Evolutionary conservation across 2,329 filamentous ascomycete genomes (phyloP).

Genomic region (Penicillium sp.): DNA sequence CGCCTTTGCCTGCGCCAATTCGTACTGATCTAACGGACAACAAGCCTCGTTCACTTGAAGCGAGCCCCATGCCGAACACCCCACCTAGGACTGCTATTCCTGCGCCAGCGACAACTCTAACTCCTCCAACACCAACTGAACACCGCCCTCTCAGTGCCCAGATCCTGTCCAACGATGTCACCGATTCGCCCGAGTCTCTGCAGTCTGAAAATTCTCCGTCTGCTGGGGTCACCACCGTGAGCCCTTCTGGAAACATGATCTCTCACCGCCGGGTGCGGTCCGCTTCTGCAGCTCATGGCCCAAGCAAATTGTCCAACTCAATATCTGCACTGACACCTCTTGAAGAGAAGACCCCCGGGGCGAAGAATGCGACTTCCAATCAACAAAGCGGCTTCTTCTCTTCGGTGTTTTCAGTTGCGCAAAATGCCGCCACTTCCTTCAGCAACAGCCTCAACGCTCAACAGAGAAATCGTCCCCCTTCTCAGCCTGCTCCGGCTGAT

Average conservation of each 20-base stretch:
- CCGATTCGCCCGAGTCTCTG: conserved; percentile 41
- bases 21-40: conserved; percentile 30
- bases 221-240: conserved; percentile 53
- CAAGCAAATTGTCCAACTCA: conserved; percentile 83
- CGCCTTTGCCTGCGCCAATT: conserved; percentile 35
- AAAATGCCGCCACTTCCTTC: conserved; percentile 83
- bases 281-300: conserved; percentile 56
- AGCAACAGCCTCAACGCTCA: conserved; percentile 59
- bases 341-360: conserved; percentile 57
- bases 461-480: conserved; percentile 41
- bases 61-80: conserved; percentile 29
- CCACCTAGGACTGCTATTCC: conserved; percentile 32
- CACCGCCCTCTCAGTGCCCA: conserved; percentile 35
- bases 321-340: conserved; percentile 70
- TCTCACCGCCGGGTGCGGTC: conserved; percentile 65
- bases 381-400: conserved; percentile 75
- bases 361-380: conserved; percentile 57
- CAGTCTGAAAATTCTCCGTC: conserved; percentile 26
- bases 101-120: conserved; percentile 57
- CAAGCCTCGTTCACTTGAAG: conserved; percentile 23
- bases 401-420: conserved; percentile 85
- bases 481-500: conserved; percentile 31
- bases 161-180: conserved; percentile 29
- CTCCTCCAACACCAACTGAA: conserved; percentile 62
- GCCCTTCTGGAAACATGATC: conserved; percentile 68